Conservation (phyloP, 208 protist species). For the Leishmania tarentolae region DNA sequence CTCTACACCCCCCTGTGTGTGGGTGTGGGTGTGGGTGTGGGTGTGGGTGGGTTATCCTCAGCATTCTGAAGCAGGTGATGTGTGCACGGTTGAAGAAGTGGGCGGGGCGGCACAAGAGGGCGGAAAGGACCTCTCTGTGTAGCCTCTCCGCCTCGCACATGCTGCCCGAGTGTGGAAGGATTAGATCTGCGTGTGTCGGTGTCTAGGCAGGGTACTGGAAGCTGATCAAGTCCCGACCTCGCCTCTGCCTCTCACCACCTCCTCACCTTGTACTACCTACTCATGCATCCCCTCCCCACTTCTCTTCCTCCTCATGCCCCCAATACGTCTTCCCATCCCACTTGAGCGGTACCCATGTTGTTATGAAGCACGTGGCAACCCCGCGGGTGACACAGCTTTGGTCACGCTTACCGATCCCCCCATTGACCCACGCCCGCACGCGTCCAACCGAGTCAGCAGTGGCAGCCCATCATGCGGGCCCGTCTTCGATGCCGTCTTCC, state of each 20-base stretch:
- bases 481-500: neutral
- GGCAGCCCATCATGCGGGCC: neutral
- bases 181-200: neutral
- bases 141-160: neutral
- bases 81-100: neutral
- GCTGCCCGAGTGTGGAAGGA: neutral
- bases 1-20: neutral
- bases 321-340: neutral
- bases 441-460: neutral
- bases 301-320: neutral
- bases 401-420: neutral
- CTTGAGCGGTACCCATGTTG: neutral
- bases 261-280: neutral
- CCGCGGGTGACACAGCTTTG: neutral
- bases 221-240: neutral
- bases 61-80: neutral
- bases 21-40: neutral
- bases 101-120: neutral
- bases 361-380: neutral
- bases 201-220: neutral
- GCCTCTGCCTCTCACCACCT: neutral
- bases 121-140: neutral
- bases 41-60: neutral
- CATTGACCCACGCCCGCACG: neutral
- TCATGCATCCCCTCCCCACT: neutral